Evolutionary conservation across 225 moss, liverwort and hornwort species (phyloP).

Genomic region (Sphagnum contortum): DNA sequence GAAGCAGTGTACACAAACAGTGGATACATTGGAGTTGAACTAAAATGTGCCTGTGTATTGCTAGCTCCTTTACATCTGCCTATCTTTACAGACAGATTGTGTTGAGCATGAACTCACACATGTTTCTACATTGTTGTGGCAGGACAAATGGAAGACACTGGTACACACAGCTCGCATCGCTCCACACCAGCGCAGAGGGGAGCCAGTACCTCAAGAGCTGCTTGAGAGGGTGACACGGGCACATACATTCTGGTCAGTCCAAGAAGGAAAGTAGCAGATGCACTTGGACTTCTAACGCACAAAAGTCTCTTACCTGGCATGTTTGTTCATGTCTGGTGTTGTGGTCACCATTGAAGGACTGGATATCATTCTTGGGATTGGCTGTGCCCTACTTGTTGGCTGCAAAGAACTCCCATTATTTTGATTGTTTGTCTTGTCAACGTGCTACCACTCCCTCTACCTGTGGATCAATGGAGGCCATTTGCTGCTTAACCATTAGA

Average conservation of each 20-base stretch:
- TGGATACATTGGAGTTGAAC: background rate
- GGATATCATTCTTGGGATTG: too few species aligned
- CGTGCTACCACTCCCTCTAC: too few species aligned
- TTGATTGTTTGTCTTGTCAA: too few species aligned
- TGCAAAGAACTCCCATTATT: too few species aligned
- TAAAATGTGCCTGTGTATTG: background rate
- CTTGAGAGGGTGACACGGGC: conserved; percentile 59
- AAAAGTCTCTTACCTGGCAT: too few species aligned
- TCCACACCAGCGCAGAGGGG: conserved; percentile 63
- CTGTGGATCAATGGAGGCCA: too few species aligned
- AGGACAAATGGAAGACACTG: conserved; percentile 72
- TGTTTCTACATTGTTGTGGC: conserved; percentile 3
- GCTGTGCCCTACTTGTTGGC: too few species aligned
- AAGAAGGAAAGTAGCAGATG: conserved; percentile 64
- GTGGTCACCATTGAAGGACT: too few species aligned
- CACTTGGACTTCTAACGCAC: conserved; percentile 43
- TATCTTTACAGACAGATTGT: background rate
- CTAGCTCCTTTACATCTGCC: background rate
- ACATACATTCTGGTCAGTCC: conserved; percentile 54
- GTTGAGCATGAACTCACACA: background rate
- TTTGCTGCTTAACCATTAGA: too few species aligned
- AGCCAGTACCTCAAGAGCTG: conserved; percentile 56
- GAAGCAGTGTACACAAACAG: background rate
- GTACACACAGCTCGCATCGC: conserved; percentile 66
- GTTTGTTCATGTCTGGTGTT: too few species aligned